phyloP scores from a whole-genome alignment of 2,329 filamentous ascomycete species.

The Colletotrichum tofieldiae region DNA sequence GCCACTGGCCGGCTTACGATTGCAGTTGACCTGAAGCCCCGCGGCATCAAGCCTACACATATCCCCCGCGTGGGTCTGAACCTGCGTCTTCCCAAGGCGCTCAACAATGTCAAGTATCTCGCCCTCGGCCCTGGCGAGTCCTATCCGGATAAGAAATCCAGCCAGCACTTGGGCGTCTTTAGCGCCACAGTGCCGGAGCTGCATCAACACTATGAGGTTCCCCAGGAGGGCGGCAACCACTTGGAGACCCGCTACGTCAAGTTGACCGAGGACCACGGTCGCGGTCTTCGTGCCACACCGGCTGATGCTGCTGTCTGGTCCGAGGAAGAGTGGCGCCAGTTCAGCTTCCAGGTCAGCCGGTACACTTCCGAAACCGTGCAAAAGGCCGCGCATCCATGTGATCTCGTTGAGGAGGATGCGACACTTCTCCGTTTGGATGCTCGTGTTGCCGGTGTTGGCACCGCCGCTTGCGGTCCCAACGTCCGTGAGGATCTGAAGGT shows the following conservation, averaged over 20 bases:
- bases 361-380: constrained; percentile 69
- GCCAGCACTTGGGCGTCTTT: constrained; percentile 69
- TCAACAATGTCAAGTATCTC: constrained; percentile 70
- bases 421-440: constrained; percentile 61
- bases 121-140: constrained; percentile 76
- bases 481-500: constrained; percentile 63
- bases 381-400: constrained; percentile 74
- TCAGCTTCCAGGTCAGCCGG: constrained; percentile 71
- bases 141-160: constrained; percentile 74
- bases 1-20: constrained; percentile 62
- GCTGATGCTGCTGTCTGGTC: constrained; percentile 50
- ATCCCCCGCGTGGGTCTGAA: constrained; percentile 76
- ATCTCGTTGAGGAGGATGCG: constrained; percentile 68
- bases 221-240: constrained; percentile 78
- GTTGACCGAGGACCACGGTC: constrained; percentile 49
- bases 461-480: constrained; percentile 64
- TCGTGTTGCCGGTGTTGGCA: constrained; percentile 65
- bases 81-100: constrained; percentile 62
- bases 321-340: constrained; percentile 53
- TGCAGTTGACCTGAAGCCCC: constrained; percentile 59
- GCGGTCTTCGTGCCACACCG: constrained; percentile 50
- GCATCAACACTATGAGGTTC: constrained; percentile 74
- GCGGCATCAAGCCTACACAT: constrained; percentile 66
- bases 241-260: constrained; percentile 73
- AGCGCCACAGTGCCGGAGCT: constrained; percentile 62